Evolutionary conservation across 2,329 filamentous ascomycete species (phyloP), one percentile per base, ranked within the genome.

Genomic region (Emmonsiellopsis sp.): DNA sequence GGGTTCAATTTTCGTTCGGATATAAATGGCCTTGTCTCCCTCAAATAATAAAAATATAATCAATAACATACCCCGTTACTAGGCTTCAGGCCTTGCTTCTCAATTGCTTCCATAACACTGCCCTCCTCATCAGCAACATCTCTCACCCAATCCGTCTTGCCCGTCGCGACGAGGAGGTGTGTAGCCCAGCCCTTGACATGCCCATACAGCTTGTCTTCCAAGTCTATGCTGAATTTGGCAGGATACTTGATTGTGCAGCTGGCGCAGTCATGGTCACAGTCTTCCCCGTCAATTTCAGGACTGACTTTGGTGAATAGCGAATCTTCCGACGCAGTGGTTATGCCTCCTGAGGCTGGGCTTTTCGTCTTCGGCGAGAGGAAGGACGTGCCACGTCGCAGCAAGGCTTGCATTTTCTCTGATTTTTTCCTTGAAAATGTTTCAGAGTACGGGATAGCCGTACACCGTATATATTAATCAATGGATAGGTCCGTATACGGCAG

Each of bases 121-220:
- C 86, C 87, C 70, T 87, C 85, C 76, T 97, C 93, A 65, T 97
- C 87, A 54, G 81, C 83, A 45, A 95, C 88, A 73, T 95, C 86
- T 56, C 88, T 75, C 65, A 92, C 86, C 93, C 93, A 98, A 71
- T 98, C 93, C 30, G 85, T 80, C 80, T 96, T 95, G 57, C 90
- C 89, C n/a, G 93, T 98, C 26, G 89, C 93, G 13, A 97, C 89
- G 34, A 98, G 75, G 57, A 95, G 67, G 71, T 98, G 93, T 16
- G 90, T 93, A 64, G 82, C 85, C 87, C 89, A 97, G 37, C 84
- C 89, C 65, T 89, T 87, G 58, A 96, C 81, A 55, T 87, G 78
- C 0, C 92, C 93, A 66, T 94, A 97, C 48, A 98, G 73, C 62
- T 84, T 76, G 66, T 95, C 89, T 6, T 78, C 74, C 67, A 86